Evolutionary conservation across 139 green algal genomes (phyloP), one percentile per base, ranked within the genome.

Genomic region (Chlamydomonas sp.): DNA sequence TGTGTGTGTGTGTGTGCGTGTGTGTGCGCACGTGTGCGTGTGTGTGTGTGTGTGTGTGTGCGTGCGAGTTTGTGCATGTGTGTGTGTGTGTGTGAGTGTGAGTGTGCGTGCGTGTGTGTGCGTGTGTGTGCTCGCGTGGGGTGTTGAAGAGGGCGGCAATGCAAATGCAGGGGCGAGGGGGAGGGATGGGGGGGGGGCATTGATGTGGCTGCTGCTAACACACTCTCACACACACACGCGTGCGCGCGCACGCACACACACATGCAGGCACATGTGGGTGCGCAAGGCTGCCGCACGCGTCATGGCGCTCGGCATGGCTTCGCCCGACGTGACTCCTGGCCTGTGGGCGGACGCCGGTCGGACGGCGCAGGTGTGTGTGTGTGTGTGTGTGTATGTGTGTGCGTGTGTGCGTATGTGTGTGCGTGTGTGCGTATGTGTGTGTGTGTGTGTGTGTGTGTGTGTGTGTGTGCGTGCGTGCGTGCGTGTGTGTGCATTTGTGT

Each of bases 181-280:
- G 26, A 65, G 26, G 16, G 10, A 65, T 22, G 26, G 22, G 16
- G 13, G 13, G 57, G 20, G 24, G 20, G 26, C 57, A 22, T 8
- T 65, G 20, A 65, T 16, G 8, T 33, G n/a, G 16, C 54, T 24
- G 13, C 24, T 63, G 24, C 54, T 34, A 13, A 13, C 13, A 63
- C 26, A 16, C 24, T 10, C 30, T 26, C 59, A 67, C n/a, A n/a
- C n/a, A n/a, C n/a, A 67, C 54, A n/a, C 24, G 13, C 54, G 26
- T 16, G 5, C 54, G 20, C 54, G 20, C 30, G 54, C 22, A 13
- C 13, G 26, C 5, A 16, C 13, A 16, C 68, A 80, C 64, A 29
- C 68, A 26, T 79, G 89, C 63, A 74, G 69, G 0, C 92, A 97
- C 78, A 26, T 83, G 50, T 97, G 92, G 92, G 87, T 97, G 60